phyloP scores from a whole-genome alignment of 257 asterid genomes.

The Primulina tabacum region DNA sequence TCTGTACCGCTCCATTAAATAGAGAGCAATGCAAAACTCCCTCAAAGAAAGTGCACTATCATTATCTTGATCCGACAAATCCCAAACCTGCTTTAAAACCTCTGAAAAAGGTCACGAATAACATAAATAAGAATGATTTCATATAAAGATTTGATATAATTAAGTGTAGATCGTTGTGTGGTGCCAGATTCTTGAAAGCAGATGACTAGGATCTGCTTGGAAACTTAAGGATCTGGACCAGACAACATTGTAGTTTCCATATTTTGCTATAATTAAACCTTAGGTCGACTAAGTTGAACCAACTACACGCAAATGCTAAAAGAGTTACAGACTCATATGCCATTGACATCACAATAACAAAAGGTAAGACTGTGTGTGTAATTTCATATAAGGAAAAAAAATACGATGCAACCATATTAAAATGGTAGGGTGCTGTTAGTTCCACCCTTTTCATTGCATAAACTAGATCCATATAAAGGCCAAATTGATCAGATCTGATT shows the following conservation, averaged over 20 bases:
- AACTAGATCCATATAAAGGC: not conserved
- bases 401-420: not conserved
- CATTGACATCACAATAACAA: not conserved
- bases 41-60: conserved; percentile 97
- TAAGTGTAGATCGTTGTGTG: conserved; percentile 7
- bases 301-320: too few relatives aligned
- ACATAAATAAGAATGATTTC: conserved; percentile 23
- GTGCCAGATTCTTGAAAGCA: conserved; percentile 19
- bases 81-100: conserved; percentile 97
- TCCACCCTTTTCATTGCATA: not conserved
- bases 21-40: conserved; percentile 89
- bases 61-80: conserved; percentile 88
- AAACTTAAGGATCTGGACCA: not conserved
- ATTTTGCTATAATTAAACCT: not conserved
- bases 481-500: not conserved
- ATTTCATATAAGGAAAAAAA: too few relatives aligned
- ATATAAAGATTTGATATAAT: not conserved
- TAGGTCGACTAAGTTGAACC: not conserved
- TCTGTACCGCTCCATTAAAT: conserved; percentile 89
- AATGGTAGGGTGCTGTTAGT: not conserved
- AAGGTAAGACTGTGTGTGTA: not conserved
- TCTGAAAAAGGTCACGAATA: conserved; percentile 52
- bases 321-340: not conserved
- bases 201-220: not conserved
- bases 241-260: not conserved